These are phyloP conservation scores for Apophysomyces elegans DNA, from an alignment of 371 early-diverging fungal genomes.

Conservation along the genomic window DNA sequence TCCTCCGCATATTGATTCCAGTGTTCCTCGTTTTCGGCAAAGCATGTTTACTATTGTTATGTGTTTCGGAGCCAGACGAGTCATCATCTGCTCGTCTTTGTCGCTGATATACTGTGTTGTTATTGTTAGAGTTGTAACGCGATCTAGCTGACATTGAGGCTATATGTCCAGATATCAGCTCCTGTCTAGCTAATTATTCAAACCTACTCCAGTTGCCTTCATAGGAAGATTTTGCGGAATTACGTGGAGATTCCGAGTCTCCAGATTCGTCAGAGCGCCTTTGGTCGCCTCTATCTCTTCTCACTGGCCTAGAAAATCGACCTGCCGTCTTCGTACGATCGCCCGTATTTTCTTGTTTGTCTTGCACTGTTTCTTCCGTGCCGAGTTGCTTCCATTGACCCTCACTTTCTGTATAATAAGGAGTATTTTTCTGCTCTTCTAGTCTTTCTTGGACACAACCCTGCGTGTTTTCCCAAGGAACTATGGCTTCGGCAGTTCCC, in stretches of 20 bases:
- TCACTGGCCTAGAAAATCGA: neutral
- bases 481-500: neutral
- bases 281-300: neutral
- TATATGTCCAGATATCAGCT: neutral
- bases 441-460: neutral
- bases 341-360: neutral
- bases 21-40: no score
- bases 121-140: neutral
- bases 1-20: neutral
- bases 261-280: neutral
- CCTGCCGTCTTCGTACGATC: no score
- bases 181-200: no score
- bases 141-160: neutral
- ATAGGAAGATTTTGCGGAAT: neutral
- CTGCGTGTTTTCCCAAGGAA: neutral
- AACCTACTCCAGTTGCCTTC: neutral
- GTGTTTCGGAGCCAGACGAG: neutral
- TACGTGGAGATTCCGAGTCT: neutral
- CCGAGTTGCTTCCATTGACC: neutral
- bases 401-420: neutral
- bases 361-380: neutral
- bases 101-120: neutral
- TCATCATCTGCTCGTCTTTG: conserved; percentile 1
- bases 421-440: neutral
- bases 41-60: neutral